These are phyloP conservation scores for Fusarium vanettenii DNA, from an alignment of 2,329 filamentous ascomycete species.

Conservation along the genomic window DNA sequence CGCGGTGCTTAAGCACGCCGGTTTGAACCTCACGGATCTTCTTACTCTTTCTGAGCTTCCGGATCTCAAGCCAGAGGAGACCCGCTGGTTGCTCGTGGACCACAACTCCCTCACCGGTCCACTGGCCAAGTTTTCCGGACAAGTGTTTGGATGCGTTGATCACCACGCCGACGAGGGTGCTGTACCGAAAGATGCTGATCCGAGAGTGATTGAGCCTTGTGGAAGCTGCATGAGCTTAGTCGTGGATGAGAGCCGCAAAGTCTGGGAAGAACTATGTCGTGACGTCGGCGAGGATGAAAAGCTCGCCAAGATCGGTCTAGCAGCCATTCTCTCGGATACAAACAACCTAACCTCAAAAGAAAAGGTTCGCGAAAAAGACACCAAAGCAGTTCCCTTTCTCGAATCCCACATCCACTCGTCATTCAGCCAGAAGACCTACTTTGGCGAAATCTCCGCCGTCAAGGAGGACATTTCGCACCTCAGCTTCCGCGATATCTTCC, in stretches of 20 bases:
- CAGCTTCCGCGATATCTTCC: constrained; percentile 73
- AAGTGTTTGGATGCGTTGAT: constrained; percentile 76
- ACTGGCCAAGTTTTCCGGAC: constrained; percentile 63
- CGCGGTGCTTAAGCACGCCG: constrained; percentile 71
- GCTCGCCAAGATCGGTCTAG: constrained; percentile 75
- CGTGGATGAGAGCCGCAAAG: constrained; percentile 65
- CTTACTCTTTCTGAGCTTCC: constrained; percentile 69
- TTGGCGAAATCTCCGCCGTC: constrained; percentile 67
- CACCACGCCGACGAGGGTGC: constrained; percentile 80
- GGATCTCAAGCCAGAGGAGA: constrained; percentile 63
- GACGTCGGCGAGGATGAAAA: constrained; percentile 60
- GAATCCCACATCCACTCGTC: constrained; percentile 57
- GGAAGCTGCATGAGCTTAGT: constrained; percentile 82
- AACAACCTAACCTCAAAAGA: constrained; percentile 69
- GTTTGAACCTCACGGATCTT: constrained; percentile 69
- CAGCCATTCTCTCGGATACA: constrained; percentile 80
- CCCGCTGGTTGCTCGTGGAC: constrained; percentile 80
- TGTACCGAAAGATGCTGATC: constrained; percentile 60
- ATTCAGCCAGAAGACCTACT: constrained; percentile 69
- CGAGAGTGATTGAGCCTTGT: constrained; percentile 71
- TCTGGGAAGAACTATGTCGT: constrained; percentile 66
- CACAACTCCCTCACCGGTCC: constrained; percentile 79
- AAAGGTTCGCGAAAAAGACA: constrained; percentile 75
- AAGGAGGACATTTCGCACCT: constrained; percentile 76
- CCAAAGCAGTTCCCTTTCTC: constrained; percentile 67